Conservation (phyloP, 768 basidiomycete genomes). For the Sutorius australiensis region DNA sequence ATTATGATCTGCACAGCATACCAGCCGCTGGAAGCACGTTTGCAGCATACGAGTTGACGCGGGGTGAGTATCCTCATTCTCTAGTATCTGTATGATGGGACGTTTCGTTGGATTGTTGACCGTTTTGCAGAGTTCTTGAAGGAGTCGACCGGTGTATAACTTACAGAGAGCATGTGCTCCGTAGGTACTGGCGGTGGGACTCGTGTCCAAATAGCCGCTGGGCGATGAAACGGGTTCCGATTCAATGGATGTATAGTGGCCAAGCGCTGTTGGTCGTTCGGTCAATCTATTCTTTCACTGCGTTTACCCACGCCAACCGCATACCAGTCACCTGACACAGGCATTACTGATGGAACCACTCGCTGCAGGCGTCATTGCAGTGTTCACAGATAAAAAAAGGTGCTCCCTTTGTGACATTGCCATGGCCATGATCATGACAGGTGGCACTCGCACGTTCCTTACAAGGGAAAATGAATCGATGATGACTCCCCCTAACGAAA, state of each 20-base stretch:
- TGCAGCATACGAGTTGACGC: slow-evolving; percentile 79
- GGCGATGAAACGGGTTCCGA: background rate
- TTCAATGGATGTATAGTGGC: background rate
- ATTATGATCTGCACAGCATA: slow-evolving; percentile 47
- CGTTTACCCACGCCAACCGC: background rate
- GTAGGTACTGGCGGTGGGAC: background rate
- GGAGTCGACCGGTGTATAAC: slow-evolving; percentile 24
- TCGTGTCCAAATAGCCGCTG: background rate
- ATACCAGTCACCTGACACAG: background rate
- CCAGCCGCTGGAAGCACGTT: slow-evolving; percentile 92
- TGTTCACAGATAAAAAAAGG: background rate
- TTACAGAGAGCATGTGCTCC: background rate
- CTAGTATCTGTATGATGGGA: background rate
- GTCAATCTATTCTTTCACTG: background rate
- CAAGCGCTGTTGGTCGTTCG: background rate
- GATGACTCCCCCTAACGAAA: background rate
- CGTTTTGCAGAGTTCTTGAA: slow-evolving; percentile 18
- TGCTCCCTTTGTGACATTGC: too few relatives aligned
- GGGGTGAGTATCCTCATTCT: slow-evolving; percentile 43
- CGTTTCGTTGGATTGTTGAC: background rate
- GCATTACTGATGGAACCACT: background rate
- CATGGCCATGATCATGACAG: background rate
- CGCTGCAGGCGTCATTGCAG: too few relatives aligned
- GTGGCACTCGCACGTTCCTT: background rate
- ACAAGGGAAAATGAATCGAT: background rate